Percentiles rank a stretch among this genome's conserved stretches.
These are phyloP conservation scores for Pleurotus giganteus DNA, from an alignment of 768 basidiomycete genomes.

Conservation along the genomic window DNA sequence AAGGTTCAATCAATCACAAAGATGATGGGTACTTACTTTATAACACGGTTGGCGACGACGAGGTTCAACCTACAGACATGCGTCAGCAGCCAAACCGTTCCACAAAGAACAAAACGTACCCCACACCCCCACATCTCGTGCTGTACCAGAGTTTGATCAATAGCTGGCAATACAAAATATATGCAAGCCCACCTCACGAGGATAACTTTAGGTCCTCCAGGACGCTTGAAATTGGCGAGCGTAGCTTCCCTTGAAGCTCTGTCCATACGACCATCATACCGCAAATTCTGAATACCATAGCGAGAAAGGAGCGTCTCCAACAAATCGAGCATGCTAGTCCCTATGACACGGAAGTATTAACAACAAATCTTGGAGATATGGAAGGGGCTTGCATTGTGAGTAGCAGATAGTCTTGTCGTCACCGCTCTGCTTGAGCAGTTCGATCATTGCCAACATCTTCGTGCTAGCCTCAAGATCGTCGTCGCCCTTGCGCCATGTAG, in stretches of 20 bases:
- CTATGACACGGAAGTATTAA: conserved; percentile 32
- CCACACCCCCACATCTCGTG: conserved; percentile 70
- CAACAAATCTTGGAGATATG: not conserved
- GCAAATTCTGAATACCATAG: conserved; percentile 53
- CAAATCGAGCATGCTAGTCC: conserved; percentile 73
- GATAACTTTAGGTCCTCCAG: conserved; percentile 59
- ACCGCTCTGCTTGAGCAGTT: conserved; percentile 54
- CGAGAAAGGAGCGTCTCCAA: conserved; percentile 59
- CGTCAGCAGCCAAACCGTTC: not conserved
- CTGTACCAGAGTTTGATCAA: conserved; percentile 24
- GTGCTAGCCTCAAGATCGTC: conserved; percentile 63
- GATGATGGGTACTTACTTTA: conserved; percentile 45
- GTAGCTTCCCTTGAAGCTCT: conserved; percentile 46
- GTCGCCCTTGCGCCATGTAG: conserved; percentile 58
- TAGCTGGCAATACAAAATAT: not conserved
- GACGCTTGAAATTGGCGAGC: conserved; percentile 51
- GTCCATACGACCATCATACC: conserved; percentile 73
- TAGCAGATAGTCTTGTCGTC: conserved; percentile 67
- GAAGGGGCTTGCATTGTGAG: conserved; percentile 55
- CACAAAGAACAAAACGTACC: conserved; percentile 23
- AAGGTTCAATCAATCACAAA: not conserved
- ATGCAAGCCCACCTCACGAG: conserved; percentile 54
- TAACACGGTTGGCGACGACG: conserved; percentile 64
- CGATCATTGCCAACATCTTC: conserved; percentile 62
- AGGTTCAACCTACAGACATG: conserved; percentile 45